Base-by-base conservation (phyloP, 2,329 filamentous ascomycete genomes). In the Trichothecium sympodiale region DNA sequence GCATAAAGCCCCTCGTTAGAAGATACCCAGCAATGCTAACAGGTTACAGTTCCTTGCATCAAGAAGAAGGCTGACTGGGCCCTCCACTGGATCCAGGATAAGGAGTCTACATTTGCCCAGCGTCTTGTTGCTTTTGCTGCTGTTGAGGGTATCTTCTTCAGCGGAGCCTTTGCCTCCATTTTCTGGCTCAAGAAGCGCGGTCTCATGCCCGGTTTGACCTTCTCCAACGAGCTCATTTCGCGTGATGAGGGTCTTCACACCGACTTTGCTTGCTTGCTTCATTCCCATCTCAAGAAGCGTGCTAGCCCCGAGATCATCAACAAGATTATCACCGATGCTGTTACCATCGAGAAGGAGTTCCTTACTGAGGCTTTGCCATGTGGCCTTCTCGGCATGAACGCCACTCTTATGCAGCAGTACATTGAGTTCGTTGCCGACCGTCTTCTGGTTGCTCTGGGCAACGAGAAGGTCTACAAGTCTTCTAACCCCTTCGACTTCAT, bases 121-220 rank as follows among this genome's bases (percentile, higher is more conserved):
- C 88, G 91, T 52, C 80, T 98, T 14, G 82, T 98, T 44, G 91
- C 91, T 46, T 98, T 98, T 52, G 91, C 91, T 45, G 91, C 91
- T 31, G 88, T 98, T 37, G 91, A 98, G 69, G 91, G 91, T 57
- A 98, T 98, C 69, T 98, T 98, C 80, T 98, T 98, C 79, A 91
- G 83, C 50, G 91, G 91, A 45, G 94, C 91, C 17, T 98, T 98
- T 54, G 91, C 91, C 4, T 93, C 91, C 48, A 96, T 98, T 67
- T 98, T 98, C 76, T 98, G 91, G 91, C 74, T 98, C 56, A 98
- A 96, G 84, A 98, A 98, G 81, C 91, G 93, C 61, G 91, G 91
- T 50, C 79, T 98, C 48, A 98, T 98, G 91, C 83, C 91, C 33
- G 91, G 91, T 51, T 75, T 98, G 43, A 96, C 91, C 49, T 98